A percentile compares a stretch with the other conserved stretches of the same genome.
Evolutionary conservation across 805 yeast genomes (phyloP).

Genomic region (Brettanomyces sp.): DNA sequence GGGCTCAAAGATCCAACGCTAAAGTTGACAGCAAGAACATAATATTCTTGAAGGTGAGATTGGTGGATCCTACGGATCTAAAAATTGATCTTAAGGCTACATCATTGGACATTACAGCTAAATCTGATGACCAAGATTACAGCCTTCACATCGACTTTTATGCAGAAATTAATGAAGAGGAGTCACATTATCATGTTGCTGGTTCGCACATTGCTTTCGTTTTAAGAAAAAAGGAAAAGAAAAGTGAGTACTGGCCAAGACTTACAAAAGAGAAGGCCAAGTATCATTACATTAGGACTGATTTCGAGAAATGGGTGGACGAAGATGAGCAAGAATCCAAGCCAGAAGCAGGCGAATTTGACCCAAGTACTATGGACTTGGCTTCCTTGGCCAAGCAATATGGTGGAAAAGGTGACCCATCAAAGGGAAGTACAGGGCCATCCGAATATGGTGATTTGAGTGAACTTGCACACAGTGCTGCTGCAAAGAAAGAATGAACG

Average conservation of each 20-base stretch:
- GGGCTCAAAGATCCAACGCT: slow-evolving; percentile 96
- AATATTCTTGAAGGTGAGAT: slow-evolving; percentile 62
- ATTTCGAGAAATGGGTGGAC: slow-evolving; percentile 96
- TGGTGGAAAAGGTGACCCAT: slow-evolving; percentile 45
- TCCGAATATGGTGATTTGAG: slow-evolving; percentile 11
- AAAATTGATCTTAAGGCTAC: slow-evolving; percentile 52
- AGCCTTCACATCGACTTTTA: slow-evolving; percentile 65
- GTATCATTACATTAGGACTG: slow-evolving; percentile 78
- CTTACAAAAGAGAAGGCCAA: slow-evolving; percentile 79
- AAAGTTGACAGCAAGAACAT: slow-evolving; percentile 65
- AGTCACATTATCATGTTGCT: slow-evolving; percentile 47
- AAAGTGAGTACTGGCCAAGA: slow-evolving; percentile 90
- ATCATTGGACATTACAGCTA: slow-evolving; percentile 42
- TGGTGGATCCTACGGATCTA: slow-evolving; percentile 59
- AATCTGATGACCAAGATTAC: slow-evolving; percentile 44
- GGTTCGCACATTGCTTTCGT: slow-evolving; percentile 59
- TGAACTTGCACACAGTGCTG: background rate
- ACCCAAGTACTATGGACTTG: slow-evolving; percentile 19
- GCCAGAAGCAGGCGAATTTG: slow-evolving; percentile 15
- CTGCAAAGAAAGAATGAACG: background rate
- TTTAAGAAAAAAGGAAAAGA: slow-evolving; percentile 57
- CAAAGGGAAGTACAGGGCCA: slow-evolving; percentile 25
- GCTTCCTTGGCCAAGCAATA: slow-evolving; percentile 22
- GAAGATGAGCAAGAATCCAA: slow-evolving; percentile 74
- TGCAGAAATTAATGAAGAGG: slow-evolving; percentile 60